Evolutionary conservation across 306 rosid species (phyloP).

Genomic region (Begonia fuchsioides): DNA sequence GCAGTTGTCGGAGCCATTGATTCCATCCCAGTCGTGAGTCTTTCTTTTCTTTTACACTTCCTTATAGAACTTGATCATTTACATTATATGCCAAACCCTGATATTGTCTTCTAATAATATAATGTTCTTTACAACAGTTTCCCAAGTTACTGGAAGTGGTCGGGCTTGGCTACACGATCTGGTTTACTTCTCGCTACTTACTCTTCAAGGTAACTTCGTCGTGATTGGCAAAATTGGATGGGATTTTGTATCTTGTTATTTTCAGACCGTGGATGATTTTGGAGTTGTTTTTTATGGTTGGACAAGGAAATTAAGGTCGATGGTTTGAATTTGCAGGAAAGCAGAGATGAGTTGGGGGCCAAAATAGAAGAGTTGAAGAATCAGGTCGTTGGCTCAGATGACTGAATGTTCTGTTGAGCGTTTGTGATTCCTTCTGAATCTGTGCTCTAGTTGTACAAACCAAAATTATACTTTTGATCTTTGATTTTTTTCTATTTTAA

Average conservation of each 20-base stretch:
- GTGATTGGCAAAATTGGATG: neutral
- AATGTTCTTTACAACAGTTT: slow-evolving; percentile 24
- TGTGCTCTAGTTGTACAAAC: neutral
- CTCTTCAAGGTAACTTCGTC: slow-evolving; percentile 50
- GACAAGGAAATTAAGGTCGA: no score
- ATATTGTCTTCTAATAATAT: neutral
- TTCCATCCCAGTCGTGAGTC: slow-evolving; percentile 68
- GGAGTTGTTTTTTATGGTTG: neutral
- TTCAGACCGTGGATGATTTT: neutral
- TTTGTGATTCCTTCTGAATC: slow-evolving; percentile 1
- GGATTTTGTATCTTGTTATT: neutral
- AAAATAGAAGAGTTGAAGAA: slow-evolving; percentile 58
- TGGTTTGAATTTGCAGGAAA: slow-evolving; percentile 32
- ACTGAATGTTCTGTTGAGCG: slow-evolving; percentile 12
- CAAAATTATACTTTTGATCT: no score
- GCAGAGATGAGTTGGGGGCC: slow-evolving; percentile 54
- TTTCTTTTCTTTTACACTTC: neutral
- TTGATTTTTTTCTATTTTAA: no score
- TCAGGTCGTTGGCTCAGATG: slow-evolving; percentile 55
- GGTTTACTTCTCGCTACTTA: slow-evolving; percentile 76
- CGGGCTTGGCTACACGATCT: slow-evolving; percentile 63
- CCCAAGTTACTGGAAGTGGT: slow-evolving; percentile 84
- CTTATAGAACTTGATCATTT: neutral
- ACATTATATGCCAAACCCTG: no score
- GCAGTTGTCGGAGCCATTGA: slow-evolving; percentile 71